Conservation (phyloP, 495 filamentous ascomycete genomes). For the Neurospora pannonica region DNA sequence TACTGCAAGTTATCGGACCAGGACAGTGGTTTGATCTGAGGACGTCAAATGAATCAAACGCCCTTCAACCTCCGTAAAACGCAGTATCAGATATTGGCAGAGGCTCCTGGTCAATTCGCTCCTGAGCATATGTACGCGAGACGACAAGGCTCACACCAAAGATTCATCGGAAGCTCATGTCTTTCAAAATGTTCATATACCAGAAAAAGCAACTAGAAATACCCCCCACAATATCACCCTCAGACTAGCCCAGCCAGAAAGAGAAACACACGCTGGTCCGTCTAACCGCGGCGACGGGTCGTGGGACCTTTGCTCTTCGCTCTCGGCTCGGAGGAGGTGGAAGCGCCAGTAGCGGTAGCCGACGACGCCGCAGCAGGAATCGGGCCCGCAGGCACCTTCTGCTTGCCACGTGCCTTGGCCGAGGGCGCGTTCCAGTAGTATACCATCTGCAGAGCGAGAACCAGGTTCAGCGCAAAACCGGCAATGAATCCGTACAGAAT, state of each 20-base stretch:
- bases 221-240: neutral
- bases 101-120: neutral
- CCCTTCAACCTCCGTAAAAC: neutral
- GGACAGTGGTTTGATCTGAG: neutral
- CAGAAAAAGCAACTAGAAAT: neutral
- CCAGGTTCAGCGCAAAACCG: conserved; percentile 75
- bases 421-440: conserved; percentile 87
- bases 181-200: neutral
- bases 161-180: neutral
- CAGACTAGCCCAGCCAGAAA: neutral
- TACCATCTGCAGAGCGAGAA: conserved; percentile 84
- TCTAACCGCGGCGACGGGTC: conserved; percentile 44
- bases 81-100: neutral
- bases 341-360: conserved; percentile 18
- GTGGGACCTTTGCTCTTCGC: conserved; percentile 41
- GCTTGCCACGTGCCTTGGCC: conserved; percentile 43
- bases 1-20: neutral
- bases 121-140: neutral
- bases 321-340: conserved; percentile 10
- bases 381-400: conserved; percentile 23
- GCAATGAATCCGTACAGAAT: conserved; percentile 91
- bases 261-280: neutral
- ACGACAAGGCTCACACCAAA: conserved; percentile 8
- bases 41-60: neutral
- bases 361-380: conserved; percentile 4